These are phyloP conservation scores for Ceratobasidium sp. DNA, from an alignment of 1,284 basidiomycete species.

Conservation along the genomic window DNA sequence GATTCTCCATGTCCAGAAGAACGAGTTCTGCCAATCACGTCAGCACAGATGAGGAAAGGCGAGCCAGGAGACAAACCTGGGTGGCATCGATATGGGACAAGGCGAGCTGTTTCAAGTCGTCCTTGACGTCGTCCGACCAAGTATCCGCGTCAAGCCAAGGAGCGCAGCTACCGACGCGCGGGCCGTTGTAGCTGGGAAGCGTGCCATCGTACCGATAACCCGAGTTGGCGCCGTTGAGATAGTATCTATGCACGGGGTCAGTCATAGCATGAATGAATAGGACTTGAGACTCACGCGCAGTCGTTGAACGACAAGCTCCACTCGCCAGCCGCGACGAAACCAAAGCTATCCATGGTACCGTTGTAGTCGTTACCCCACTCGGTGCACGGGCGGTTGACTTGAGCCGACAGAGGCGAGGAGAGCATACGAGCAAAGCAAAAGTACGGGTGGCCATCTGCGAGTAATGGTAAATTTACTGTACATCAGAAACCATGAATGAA, in stretches of 20 bases:
- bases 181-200: constrained; percentile 46
- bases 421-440: constrained; percentile 69
- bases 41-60: neutral
- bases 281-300: constrained; percentile 58
- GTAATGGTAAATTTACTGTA: neutral
- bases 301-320: constrained; percentile 84
- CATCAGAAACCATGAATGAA: neutral
- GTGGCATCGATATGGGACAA: constrained; percentile 64
- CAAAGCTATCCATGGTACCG: constrained; percentile 62
- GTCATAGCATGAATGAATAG: constrained; percentile 38
- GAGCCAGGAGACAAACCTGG: constrained; percentile 45
- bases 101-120: constrained; percentile 69
- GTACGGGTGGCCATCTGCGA: constrained; percentile 73
- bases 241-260: constrained; percentile 39
- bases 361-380: constrained; percentile 67
- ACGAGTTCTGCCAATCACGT: constrained; percentile 73
- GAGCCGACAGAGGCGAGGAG: constrained; percentile 50
- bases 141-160: constrained; percentile 74
- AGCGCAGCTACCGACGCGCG: constrained; percentile 53
- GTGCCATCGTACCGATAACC: constrained; percentile 54
- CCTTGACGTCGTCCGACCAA: constrained; percentile 68
- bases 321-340: constrained; percentile 82
- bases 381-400: constrained; percentile 63
- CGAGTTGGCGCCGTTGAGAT: constrained; percentile 63
- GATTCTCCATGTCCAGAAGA: constrained; percentile 97